phyloP scores from a whole-genome alignment of 2,329 filamentous ascomycete genomes.

The Aspergillus sp. region DNA sequence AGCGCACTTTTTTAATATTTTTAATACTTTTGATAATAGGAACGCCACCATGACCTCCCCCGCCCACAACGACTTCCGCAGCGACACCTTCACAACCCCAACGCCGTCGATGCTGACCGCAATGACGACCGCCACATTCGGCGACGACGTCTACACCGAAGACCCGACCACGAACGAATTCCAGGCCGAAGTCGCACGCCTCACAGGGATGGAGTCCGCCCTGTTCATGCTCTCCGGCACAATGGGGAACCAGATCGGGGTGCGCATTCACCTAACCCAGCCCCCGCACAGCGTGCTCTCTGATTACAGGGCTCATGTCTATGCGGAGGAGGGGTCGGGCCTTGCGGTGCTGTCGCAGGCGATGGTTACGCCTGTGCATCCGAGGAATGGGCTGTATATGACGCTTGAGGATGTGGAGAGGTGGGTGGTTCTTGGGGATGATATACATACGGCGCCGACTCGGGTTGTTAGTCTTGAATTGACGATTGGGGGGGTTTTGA shows the following conservation, averaged over 20 bases:
- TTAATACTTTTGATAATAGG: no score
- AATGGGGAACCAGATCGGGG: conserved; percentile 42
- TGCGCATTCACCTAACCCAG: conserved; percentile 32
- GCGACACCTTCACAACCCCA: conserved; percentile 10
- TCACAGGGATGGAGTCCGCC: conserved; percentile 35
- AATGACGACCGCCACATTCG: conserved; percentile 20
- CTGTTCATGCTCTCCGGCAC: conserved; percentile 38
- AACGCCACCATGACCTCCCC: not conserved
- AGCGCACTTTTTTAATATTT: no score
- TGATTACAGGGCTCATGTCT: conserved; percentile 36
- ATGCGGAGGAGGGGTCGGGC: conserved; percentile 31
- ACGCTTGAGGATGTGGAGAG: conserved; percentile 34
- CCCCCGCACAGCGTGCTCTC: conserved; percentile 36
- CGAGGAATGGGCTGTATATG: conserved; percentile 34
- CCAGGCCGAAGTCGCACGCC: conserved; percentile 28
- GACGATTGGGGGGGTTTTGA: conserved; percentile 18
- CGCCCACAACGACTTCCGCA: conserved; percentile 5
- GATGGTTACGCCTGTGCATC: conserved; percentile 28
- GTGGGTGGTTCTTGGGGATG: conserved; percentile 19
- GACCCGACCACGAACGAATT: conserved; percentile 28
- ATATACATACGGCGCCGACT: conserved; percentile 8
- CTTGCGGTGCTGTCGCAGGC: conserved; percentile 33
- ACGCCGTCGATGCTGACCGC: not conserved
- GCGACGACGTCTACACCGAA: conserved; percentile 37
- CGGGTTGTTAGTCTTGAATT: conserved; percentile 18